phyloP scores from a whole-genome alignment of 129 eudicot genomes.

The Scalesia atractyloides region DNA sequence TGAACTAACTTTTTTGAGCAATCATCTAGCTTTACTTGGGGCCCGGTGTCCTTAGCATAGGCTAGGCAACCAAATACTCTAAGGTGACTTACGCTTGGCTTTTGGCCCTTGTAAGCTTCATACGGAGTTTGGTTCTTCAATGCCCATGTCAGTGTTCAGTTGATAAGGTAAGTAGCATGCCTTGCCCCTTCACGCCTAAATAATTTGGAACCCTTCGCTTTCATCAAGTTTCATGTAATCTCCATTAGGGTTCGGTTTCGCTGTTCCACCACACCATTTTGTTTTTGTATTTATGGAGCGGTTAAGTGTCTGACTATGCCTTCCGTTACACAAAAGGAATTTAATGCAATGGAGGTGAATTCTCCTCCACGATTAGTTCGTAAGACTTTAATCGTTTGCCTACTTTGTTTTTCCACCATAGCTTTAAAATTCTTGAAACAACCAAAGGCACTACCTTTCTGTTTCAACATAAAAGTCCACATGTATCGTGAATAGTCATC shows the following conservation, averaged over 20 bases:
- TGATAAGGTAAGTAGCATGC: not conserved
- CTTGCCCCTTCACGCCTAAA: no score
- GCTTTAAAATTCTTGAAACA: no score
- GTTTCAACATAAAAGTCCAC: no score
- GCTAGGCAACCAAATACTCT: not conserved
- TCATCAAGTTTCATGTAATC: not conserved
- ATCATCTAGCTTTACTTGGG: not conserved
- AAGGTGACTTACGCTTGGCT: not conserved
- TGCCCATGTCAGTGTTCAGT: not conserved
- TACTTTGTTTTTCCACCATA: no score
- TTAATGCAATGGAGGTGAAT: no score
- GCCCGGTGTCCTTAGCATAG: not conserved
- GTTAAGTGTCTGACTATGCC: no score
- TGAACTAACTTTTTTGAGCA: not conserved
- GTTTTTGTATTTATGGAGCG: no score
- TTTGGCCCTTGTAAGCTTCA: not conserved
- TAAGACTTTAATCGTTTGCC: no score
- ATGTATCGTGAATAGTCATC: not conserved
- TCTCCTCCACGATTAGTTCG: not conserved
- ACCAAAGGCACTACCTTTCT: no score
- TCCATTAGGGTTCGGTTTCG: not conserved
- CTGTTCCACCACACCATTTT: no score
- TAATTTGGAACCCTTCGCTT: no score
- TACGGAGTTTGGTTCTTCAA: not conserved
- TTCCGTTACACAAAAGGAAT: no score